Base-by-base conservation (phyloP, 2,329 filamentous ascomycete genomes). In the Fusarium sambucinum region DNA sequence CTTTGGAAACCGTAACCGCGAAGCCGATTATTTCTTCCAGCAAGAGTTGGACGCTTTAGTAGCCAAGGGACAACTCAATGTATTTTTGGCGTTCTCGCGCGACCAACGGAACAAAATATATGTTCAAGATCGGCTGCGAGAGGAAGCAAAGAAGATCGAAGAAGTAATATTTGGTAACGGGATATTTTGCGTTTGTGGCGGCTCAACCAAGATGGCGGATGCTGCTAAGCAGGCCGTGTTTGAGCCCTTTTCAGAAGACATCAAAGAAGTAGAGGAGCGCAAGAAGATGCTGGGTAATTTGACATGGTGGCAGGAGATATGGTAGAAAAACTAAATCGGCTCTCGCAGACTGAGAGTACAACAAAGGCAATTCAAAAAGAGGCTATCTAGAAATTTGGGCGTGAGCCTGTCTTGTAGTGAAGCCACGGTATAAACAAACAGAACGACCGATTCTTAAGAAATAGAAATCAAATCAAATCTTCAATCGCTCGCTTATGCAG, bases 21-120 rank as follows among this genome's bases (percentile, higher is more conserved):
- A 81, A 0, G 87, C 90, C 0, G 96, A 99, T 77, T 97, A 88
- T 79, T 94, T 94, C 80, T 99, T 96, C 77, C 78, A 83, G 7
- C 78, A 89, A 0, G 94, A 98, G 66, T 97, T 94, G 94, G 73
- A 80, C 2, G 40, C 56, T 13, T 60, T 75, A 1, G 69, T 67
- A 3, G 44, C 50, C 6, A 64, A 66, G 3, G 70, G 54, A 3
- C 59, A 70, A 2, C 46, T 84, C 8, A 51, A 72, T 1, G 74
- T 85, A 10, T 74, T 80, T 42, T 77, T 83, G 3, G 84, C 84
- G 25, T 86, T 87, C 67, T 84, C 85, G 4, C 78, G 84, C 17
- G 82, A 86, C 51, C 77, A 80, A 32, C 71, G 73, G 4, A 77
- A 82, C 44, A 87, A 87, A 71, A 78, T 86, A 32, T 88, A 88